These are phyloP conservation scores for Trichosporon ovoides DNA, from an alignment of 1,284 basidiomycete genomes.

Conservation along the genomic window DNA sequence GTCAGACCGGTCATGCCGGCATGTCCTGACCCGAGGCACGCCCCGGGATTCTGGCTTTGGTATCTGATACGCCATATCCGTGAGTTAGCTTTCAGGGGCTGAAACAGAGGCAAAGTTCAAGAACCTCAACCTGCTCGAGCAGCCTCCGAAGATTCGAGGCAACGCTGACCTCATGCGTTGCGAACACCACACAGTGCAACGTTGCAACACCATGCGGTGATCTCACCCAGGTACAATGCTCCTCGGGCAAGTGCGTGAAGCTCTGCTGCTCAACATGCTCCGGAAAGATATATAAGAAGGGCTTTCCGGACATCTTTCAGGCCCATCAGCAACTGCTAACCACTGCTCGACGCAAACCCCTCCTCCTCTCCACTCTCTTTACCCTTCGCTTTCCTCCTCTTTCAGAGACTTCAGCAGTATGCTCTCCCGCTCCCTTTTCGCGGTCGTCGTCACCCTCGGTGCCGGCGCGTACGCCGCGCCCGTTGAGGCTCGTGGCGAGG, in stretches of 20 bases:
- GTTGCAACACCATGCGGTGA: too few relatives aligned
- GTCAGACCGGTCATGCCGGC: neutral
- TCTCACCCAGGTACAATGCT: too few relatives aligned
- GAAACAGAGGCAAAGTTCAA: neutral
- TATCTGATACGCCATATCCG: slow-evolving; percentile 5
- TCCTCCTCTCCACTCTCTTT: neutral
- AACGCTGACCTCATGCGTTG: too few relatives aligned
- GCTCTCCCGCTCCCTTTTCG: neutral
- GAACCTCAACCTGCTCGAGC: neutral
- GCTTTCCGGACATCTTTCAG: neutral
- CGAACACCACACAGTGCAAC: too few relatives aligned
- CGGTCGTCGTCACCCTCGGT: neutral
- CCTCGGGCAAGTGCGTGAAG: too few relatives aligned
- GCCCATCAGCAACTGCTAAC: neutral
- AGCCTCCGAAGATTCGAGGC: too few relatives aligned
- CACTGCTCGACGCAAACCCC: slow-evolving; percentile 2
- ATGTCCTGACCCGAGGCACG: neutral
- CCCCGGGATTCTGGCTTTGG: neutral
- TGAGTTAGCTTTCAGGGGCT: neutral
- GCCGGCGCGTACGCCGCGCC: slow-evolving; percentile 1
- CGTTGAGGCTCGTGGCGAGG: neutral
- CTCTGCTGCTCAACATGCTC: too few relatives aligned
- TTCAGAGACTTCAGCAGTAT: neutral
- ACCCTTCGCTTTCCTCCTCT: too few relatives aligned
- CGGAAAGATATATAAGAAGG: too few relatives aligned